Conservation (phyloP, 495 filamentous ascomycete genomes). For the Penicillium cinerascens region DNA sequence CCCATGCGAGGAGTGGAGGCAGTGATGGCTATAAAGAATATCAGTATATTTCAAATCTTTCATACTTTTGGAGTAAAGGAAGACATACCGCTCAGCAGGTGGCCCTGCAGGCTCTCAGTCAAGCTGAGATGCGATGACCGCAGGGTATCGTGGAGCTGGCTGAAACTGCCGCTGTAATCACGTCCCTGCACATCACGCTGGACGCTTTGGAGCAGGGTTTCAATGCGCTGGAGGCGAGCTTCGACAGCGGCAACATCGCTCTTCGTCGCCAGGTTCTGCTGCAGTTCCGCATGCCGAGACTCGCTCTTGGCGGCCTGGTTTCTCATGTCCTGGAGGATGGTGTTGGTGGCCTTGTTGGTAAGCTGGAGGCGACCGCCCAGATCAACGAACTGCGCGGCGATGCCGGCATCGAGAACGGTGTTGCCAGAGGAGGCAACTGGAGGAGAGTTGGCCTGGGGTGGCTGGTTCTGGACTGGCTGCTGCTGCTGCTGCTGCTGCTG, state of each 20-base stretch:
- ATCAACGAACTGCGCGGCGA: conserved; percentile 67
- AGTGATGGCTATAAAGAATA: conserved; percentile 50
- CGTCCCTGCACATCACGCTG: conserved; percentile 67
- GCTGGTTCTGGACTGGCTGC: conserved; percentile 33
- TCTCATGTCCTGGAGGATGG: conserved; percentile 62
- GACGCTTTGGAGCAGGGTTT: conserved; percentile 48
- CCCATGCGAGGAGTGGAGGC: conserved; percentile 63
- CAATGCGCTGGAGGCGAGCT: conserved; percentile 54
- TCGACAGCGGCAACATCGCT: conserved; percentile 55
- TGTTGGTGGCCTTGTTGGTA: conserved; percentile 67
- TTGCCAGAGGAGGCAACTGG: conserved; percentile 37
- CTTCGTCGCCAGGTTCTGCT: conserved; percentile 42
- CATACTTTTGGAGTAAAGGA: not conserved
- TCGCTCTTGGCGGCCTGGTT: conserved; percentile 47
- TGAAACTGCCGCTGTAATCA: conserved; percentile 68
- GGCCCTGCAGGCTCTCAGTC: conserved; percentile 47
- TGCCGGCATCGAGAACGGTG: conserved; percentile 47
- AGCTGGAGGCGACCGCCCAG: conserved; percentile 76
- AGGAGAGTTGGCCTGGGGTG: conserved; percentile 3
- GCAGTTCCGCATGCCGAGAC: conserved; percentile 56
- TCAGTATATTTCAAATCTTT: conserved; percentile 7
- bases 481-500: no score
- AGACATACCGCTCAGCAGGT: conserved; percentile 33
- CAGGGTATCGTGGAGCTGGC: conserved; percentile 67
- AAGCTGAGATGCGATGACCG: conserved; percentile 68